These are phyloP conservation scores for Inga oerstediana DNA, from an alignment of 306 rosid genomes.

Conservation along the genomic window DNA sequence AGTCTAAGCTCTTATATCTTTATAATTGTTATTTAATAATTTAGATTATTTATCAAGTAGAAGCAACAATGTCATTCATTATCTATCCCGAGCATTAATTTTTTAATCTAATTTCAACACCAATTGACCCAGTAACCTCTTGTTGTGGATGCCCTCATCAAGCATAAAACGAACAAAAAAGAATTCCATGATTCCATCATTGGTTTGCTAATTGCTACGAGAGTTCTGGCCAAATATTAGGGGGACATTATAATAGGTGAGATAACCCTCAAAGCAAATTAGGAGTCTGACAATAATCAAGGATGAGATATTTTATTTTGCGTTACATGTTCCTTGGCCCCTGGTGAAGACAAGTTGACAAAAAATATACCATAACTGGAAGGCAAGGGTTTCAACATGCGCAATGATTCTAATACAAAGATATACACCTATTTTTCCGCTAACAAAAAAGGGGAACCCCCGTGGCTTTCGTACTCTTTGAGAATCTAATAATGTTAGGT, in stretches of 20 bases:
- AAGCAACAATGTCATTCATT: background rate
- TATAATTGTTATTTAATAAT: background rate
- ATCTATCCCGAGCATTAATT: background rate
- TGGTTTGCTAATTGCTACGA: background rate
- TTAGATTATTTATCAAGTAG: background rate
- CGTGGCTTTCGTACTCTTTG: conserved; percentile 24
- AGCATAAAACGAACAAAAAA: background rate
- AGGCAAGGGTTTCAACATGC: conserved; percentile 22
- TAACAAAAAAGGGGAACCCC: conserved; percentile 38
- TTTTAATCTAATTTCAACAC: background rate
- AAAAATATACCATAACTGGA: conserved; percentile 21
- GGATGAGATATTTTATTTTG: conserved; percentile 7
- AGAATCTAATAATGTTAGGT: conserved; percentile 38
- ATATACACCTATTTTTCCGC: conserved; percentile 30
- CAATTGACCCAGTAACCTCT: background rate
- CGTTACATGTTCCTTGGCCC: conserved; percentile 24
- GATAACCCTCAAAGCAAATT: background rate
- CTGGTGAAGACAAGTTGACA: conserved; percentile 19
- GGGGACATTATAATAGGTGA: background rate
- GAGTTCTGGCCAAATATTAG: background rate
- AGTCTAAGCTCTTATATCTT: background rate
- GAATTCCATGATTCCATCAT: background rate
- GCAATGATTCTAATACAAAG: conserved; percentile 4
- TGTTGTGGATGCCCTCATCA: background rate
- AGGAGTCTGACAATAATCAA: background rate